Conservation (phyloP, 352 stramenopile genomes). For the Phytophthora tubulina region DNA sequence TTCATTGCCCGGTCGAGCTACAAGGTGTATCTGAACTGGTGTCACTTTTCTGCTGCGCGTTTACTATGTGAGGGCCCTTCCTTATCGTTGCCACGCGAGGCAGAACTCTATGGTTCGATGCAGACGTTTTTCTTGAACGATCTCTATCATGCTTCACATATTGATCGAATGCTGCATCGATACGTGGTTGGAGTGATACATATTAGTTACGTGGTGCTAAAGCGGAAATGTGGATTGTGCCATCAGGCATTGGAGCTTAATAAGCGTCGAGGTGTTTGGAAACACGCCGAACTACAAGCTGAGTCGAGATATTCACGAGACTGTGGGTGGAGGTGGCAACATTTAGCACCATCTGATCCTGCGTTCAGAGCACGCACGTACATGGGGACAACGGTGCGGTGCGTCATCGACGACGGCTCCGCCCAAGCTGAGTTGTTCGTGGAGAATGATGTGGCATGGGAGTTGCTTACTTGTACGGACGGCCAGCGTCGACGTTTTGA, state of each 20-base stretch:
- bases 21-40: constrained; percentile 76
- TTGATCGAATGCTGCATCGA: constrained; percentile 67
- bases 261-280: constrained; percentile 54
- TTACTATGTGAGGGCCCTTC: background rate
- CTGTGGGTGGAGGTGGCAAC: constrained; percentile 37
- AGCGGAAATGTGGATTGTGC: constrained; percentile 71
- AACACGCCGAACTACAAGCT: constrained; percentile 30
- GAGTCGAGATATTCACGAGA: constrained; percentile 16
- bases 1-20: constrained; percentile 67
- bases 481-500: constrained; percentile 58
- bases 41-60: constrained; percentile 40
- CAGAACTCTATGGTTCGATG: constrained; percentile 55
- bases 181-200: constrained; percentile 78
- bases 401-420: constrained; percentile 82
- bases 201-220: constrained; percentile 79
- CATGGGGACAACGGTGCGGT: constrained; percentile 57
- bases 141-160: constrained; percentile 47
- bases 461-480: constrained; percentile 62
- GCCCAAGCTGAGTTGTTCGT: constrained; percentile 80
- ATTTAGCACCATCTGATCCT: constrained; percentile 46
- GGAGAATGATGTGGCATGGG: constrained; percentile 77
- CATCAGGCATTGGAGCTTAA: constrained; percentile 58
- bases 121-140: constrained; percentile 48
- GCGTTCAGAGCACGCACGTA: constrained; percentile 49
- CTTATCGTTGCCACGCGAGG: constrained; percentile 26